Conservation (phyloP, 768 basidiomycete genomes). For the Agrocybe praecox region DNA sequence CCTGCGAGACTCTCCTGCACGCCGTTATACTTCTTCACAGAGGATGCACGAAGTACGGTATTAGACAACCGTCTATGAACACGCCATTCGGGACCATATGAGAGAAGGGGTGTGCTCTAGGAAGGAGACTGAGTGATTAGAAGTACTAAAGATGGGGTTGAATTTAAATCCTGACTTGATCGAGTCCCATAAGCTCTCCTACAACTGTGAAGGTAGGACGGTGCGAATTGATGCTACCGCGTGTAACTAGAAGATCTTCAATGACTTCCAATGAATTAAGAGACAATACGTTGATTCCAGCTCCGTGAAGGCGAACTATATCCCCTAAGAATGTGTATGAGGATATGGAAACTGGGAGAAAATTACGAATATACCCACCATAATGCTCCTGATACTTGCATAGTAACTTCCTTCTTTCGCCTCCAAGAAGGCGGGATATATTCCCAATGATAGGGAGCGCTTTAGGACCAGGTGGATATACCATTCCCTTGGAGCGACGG, state of each 20-base stretch:
- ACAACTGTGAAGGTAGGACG: slow-evolving; percentile 10
- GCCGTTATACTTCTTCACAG: slow-evolving; percentile 6
- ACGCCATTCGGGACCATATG: slow-evolving; percentile 9
- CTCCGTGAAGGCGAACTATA: slow-evolving; percentile 10
- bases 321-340: neutral
- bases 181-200: slow-evolving; percentile 14
- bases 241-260: slow-evolving; percentile 9
- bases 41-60: slow-evolving; percentile 3
- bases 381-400: neutral
- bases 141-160: neutral
- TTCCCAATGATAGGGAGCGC: neutral
- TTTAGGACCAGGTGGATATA: slow-evolving; percentile 2
- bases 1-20: slow-evolving; percentile 3
- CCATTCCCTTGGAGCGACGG: neutral
- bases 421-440: neutral
- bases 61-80: slow-evolving; percentile 6
- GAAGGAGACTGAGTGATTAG: neutral
- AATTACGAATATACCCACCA: neutral
- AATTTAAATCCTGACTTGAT: neutral
- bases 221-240: slow-evolving; percentile 9
- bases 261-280: slow-evolving; percentile 9
- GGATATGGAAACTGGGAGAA: too few relatives aligned
- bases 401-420: slow-evolving; percentile 2
- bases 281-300: slow-evolving; percentile 4
- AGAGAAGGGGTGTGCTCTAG: slow-evolving; percentile 10